Conservation (phyloP, 2,329 filamentous ascomycete species). For the Didymella exigua region DNA sequence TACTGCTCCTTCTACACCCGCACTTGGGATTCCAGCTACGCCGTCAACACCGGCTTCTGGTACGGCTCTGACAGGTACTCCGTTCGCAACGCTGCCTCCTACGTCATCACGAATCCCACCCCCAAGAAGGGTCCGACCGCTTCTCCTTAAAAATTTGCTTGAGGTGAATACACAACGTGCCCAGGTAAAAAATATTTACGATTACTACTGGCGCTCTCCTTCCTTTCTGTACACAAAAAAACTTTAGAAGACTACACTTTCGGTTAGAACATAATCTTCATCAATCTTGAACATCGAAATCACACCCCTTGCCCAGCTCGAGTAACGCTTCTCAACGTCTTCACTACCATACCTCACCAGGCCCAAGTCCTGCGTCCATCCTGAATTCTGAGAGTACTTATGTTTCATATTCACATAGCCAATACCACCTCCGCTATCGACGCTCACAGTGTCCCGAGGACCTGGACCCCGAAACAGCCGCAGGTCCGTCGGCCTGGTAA, state of each 20-base stretch:
- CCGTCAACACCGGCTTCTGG: slow-evolving; percentile 33
- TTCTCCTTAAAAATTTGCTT: background rate
- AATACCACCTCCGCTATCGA: background rate
- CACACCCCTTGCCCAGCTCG: background rate
- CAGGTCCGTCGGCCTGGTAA: background rate
- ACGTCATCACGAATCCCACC: background rate
- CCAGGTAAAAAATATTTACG: background rate
- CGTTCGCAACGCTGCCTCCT: slow-evolving; percentile 16
- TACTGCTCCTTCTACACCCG: slow-evolving; percentile 43
- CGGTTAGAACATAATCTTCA: background rate
- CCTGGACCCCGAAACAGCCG: background rate
- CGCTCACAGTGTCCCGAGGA: background rate
- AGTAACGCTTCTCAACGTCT: background rate
- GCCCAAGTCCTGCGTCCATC: too few relatives aligned
- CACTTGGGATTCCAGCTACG: slow-evolving; percentile 20
- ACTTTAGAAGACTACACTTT: slow-evolving; percentile 3
- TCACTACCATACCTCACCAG: background rate
- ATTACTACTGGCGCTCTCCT: background rate
- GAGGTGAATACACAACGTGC: background rate
- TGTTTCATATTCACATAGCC: background rate
- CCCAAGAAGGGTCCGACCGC: background rate
- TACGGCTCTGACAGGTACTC: slow-evolving; percentile 23
- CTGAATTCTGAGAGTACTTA: too few relatives aligned
- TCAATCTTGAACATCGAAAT: background rate
- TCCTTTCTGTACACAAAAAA: background rate